Conservation (phyloP, 306 rosid species). For the Clitoria ternatea region DNA sequence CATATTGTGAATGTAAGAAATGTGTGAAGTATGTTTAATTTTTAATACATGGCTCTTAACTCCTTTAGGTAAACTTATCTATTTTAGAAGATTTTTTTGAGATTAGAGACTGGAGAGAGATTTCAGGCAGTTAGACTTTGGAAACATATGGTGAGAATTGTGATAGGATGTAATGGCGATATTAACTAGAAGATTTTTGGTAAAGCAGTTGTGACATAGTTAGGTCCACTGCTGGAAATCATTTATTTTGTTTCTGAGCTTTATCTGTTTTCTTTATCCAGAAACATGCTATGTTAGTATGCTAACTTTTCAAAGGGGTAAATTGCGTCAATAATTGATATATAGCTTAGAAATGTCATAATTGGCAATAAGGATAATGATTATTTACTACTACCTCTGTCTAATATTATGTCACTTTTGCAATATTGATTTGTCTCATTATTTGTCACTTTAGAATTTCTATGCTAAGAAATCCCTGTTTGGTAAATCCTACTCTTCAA, state of each 20-base stretch:
- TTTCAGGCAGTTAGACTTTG: neutral
- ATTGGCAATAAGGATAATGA: neutral
- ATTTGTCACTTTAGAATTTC: too few species aligned
- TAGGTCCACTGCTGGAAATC: neutral
- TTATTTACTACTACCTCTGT: neutral
- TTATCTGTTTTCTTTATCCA: neutral
- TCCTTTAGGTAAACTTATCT: neutral
- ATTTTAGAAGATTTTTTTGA: neutral
- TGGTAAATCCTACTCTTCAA: neutral
- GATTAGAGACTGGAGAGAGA: neutral
- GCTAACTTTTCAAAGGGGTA: neutral
- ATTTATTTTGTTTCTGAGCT: conserved; percentile 8
- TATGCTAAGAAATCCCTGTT: neutral
- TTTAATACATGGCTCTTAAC: neutral
- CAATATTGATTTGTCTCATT: too few species aligned
- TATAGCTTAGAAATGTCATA: neutral
- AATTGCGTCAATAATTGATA: neutral
- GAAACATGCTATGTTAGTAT: neutral
- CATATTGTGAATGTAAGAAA: neutral
- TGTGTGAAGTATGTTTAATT: neutral
- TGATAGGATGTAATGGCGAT: neutral
- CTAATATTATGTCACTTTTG: too few species aligned
- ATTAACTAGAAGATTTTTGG: neutral
- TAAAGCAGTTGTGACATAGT: neutral
- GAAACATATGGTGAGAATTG: neutral